Base-by-base conservation (phyloP, 176 grass and related monocot species). In the Poa pratensis region DNA sequence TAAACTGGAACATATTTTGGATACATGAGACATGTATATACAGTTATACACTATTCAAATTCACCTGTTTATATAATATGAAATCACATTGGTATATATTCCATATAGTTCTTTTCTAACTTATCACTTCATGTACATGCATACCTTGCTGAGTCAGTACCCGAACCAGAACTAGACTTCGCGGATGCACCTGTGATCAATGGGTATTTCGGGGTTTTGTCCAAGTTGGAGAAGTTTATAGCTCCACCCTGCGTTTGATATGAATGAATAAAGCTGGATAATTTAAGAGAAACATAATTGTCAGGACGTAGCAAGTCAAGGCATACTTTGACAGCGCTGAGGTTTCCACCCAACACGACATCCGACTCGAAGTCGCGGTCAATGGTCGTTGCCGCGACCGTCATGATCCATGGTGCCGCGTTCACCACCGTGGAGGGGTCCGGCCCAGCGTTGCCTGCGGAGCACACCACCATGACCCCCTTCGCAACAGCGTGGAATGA, bases 291-390 rank as follows among this genome's bases (percentile, higher is more conserved):
- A 43, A 43, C 0, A 84, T 7, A 35, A 35, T 0, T 81, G 39
- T 6, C 5, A 34, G 6, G 19, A 13, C 9, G n/a, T 59, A 60
- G 69, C n/a, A 73, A 27, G 16, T 5, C 0, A 73, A 49, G 13
- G 22, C 70, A 73, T 27, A 94, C 95, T n/a, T 83, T 91, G 24
- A 95, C 71, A 0, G 89, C 90, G 50, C 42, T 95, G 50, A 34
- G 88, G n/a, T 90, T 94, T 2, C 82, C 89, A 24, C 95, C 93
- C 2, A 93, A 55, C 49, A 95, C 34, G 75, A 98, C 82, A 78
- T 98, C 95, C 0, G 95, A 98, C 87, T 98, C 89, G 58, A 98
- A 95, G 80, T 77, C n/a, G 2, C 95, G 90, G 70, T 95, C 95
- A 42, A 98, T 98, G 72, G 95, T 95, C 12, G 89, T 85, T 1